Conservation (phyloP, 768 basidiomycete species). For the Boletus sp. region DNA sequence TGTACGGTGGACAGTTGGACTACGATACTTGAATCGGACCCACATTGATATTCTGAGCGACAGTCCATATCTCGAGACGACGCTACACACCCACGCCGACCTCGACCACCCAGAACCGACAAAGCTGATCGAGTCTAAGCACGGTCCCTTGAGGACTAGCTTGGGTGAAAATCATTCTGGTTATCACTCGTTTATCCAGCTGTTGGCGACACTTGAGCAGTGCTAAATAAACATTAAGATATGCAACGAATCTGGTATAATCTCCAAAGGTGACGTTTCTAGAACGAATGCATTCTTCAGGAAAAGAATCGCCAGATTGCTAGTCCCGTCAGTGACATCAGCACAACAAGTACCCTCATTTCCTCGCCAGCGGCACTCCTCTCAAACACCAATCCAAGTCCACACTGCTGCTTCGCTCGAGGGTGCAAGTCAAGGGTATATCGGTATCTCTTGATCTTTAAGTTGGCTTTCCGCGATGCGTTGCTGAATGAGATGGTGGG, state of each 20-base stretch:
- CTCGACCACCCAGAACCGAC: too few relatives aligned
- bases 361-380: conserved; percentile 66
- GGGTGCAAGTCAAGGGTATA: conserved; percentile 31
- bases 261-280: background rate
- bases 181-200: background rate
- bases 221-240: background rate
- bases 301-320: conserved; percentile 34
- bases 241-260: background rate
- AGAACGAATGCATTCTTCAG: background rate
- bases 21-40: too few relatives aligned
- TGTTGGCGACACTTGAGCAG: background rate
- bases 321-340: conserved; percentile 28
- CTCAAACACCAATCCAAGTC: conserved; percentile 50
- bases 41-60: too few relatives aligned
- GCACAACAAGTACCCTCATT: conserved; percentile 34
- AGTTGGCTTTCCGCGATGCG: conserved; percentile 31
- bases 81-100: too few relatives aligned
- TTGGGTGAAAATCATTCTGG: too few relatives aligned
- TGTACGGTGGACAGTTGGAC: too few relatives aligned
- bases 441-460: conserved; percentile 23
- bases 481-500: conserved; percentile 4
- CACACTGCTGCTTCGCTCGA: conserved; percentile 37
- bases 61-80: too few relatives aligned
- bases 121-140: too few relatives aligned
- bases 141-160: too few relatives aligned